Percentiles rank a stretch among this genome's conserved stretches.
phyloP scores from a whole-genome alignment of 306 rosid genomes.

The Parietaria judaica region DNA sequence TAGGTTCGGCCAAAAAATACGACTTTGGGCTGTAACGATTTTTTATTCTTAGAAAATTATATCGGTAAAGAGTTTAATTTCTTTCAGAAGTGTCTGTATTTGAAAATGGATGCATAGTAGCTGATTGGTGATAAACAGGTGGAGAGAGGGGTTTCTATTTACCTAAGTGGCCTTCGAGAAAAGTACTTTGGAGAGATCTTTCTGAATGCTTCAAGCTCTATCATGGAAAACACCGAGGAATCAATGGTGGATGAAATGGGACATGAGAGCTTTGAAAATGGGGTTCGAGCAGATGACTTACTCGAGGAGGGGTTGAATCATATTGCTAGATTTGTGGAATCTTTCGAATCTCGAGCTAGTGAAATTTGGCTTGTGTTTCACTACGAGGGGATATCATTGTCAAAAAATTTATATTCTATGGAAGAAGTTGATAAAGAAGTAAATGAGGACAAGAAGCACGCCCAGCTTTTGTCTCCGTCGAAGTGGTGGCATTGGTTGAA shows the following conservation, averaged over 20 bases:
- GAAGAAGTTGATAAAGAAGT: constrained; percentile 39
- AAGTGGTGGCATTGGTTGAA: constrained; percentile 99
- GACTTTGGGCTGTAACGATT: too few relatives aligned
- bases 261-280: constrained; percentile 33
- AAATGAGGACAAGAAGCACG: constrained; percentile 46
- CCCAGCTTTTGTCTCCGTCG: constrained; percentile 64
- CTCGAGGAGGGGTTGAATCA: constrained; percentile 86
- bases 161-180: constrained; percentile 88
- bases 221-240: constrained; percentile 23
- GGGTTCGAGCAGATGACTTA: constrained; percentile 21
- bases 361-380: constrained; percentile 95
- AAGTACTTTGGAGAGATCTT: constrained; percentile 86
- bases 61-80: background rate
- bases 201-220: constrained; percentile 56
- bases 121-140: constrained; percentile 49
- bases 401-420: constrained; percentile 69
- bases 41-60: background rate
- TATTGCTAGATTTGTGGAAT: constrained; percentile 92
- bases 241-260: constrained; percentile 19
- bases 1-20: too few relatives aligned
- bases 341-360: constrained; percentile 77
- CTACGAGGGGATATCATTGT: constrained; percentile 72
- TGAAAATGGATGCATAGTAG: constrained; percentile 3
- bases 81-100: background rate
- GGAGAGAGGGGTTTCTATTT: constrained; percentile 85